Conservation (phyloP, 305 asterid species). For the Fraxinus platypoda region DNA sequence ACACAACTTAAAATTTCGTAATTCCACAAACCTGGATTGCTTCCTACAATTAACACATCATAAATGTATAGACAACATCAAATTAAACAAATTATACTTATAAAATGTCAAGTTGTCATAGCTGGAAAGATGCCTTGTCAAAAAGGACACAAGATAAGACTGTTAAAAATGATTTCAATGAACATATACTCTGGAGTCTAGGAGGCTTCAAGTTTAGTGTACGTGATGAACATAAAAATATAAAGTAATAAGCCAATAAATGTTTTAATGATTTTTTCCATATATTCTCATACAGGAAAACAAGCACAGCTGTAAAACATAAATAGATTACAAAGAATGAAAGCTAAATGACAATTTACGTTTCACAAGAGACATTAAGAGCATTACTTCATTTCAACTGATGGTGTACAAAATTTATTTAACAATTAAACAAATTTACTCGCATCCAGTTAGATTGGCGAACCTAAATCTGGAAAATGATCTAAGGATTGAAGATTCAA, state of each 20-base stretch:
- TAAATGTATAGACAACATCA: not conserved
- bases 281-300: not conserved
- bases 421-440: not conserved
- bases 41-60: not conserved
- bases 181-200: not conserved
- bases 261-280: not conserved
- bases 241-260: constrained; percentile 3
- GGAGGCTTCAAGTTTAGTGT: not conserved
- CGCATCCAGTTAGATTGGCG: not conserved
- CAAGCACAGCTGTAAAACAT: not conserved
- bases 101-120: not conserved
- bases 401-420: not conserved
- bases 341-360: not conserved
- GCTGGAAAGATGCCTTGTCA: not conserved
- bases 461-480: not conserved
- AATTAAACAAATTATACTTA: not conserved
- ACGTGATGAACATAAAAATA: not conserved
- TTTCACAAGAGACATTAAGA: not conserved
- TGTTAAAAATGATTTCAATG: not conserved
- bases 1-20: not conserved
- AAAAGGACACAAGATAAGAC: not conserved
- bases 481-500: not conserved
- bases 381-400: not conserved
- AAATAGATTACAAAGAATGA: not conserved
- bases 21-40: not conserved